Conservation (phyloP, 1,139 yeast species). For the Pneumocystis oryctolagi region DNA sequence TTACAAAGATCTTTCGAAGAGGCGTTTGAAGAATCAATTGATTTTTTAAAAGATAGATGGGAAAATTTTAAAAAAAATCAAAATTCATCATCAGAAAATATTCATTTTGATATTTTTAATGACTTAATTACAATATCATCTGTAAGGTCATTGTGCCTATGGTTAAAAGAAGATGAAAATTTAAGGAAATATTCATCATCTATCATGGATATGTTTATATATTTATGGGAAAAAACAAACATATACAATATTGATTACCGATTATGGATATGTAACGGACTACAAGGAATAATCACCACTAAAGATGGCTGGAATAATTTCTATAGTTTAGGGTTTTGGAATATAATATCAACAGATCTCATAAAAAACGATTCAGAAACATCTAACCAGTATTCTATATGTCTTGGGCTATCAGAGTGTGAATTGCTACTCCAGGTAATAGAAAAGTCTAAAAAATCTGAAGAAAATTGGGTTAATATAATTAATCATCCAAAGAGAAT, state of each 20-base stretch:
- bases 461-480: background rate
- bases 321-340: background rate
- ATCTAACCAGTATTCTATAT: background rate
- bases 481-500: background rate
- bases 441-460: background rate
- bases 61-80: constrained; percentile 2
- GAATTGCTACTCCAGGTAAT: background rate
- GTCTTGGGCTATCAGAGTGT: background rate
- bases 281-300: constrained; percentile 4
- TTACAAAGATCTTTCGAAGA: constrained; percentile 1
- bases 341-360: constrained; percentile 1
- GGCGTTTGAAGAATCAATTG: constrained; percentile 8
- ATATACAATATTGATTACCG: constrained; percentile 1
- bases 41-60: constrained; percentile 10
- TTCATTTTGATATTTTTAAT: background rate
- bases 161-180: constrained; percentile 9
- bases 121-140: constrained; percentile 4
- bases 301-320: constrained; percentile 7
- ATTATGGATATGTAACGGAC: constrained; percentile 4
- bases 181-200: constrained; percentile 4
- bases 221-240: constrained; percentile 1
- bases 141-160: constrained; percentile 5
- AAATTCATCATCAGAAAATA: background rate
- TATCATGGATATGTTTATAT: constrained; percentile 8
- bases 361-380: background rate